Conservation (phyloP, 495 filamentous ascomycete species). For the Lophiotrema nucula region DNA sequence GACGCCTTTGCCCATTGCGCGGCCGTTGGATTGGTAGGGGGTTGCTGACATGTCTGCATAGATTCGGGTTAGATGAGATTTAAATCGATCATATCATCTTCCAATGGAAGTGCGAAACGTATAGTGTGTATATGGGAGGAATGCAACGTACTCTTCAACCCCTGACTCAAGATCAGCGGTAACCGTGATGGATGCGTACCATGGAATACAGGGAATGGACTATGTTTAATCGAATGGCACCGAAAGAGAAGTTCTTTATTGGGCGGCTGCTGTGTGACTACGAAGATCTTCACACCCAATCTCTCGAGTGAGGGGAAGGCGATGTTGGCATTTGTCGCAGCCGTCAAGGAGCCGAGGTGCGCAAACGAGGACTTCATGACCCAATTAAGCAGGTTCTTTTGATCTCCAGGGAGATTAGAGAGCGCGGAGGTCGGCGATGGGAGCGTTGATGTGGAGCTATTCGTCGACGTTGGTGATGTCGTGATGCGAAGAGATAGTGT, state of each 20-base stretch:
- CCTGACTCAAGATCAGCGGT: slow-evolving; percentile 7
- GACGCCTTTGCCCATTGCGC: slow-evolving; percentile 9
- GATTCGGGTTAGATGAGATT: too few species aligned
- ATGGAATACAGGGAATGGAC: slow-evolving; percentile 7
- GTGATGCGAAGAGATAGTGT: neutral
- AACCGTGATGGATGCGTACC: slow-evolving; percentile 17
- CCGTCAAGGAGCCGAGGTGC: neutral
- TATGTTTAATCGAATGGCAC: neutral
- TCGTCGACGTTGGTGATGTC: neutral
- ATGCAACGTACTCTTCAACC: too few species aligned
- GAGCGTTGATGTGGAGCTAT: neutral
- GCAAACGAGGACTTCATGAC: neutral
- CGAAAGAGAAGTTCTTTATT: slow-evolving; percentile 10
- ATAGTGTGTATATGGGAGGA: too few species aligned
- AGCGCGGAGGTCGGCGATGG: neutral
- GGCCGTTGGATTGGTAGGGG: slow-evolving; percentile 7
- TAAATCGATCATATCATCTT: too few species aligned
- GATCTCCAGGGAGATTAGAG: neutral
- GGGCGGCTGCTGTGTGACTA: slow-evolving; percentile 7
- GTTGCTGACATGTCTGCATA: slow-evolving; percentile 18
- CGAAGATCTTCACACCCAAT: neutral
- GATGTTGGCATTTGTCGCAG: neutral
- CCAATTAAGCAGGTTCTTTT: neutral
- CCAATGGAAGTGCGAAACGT: too few species aligned
- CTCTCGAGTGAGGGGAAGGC: neutral